Conservation (phyloP, 352 stramenopile species). For the Phytophthora agathidicida region DNA sequence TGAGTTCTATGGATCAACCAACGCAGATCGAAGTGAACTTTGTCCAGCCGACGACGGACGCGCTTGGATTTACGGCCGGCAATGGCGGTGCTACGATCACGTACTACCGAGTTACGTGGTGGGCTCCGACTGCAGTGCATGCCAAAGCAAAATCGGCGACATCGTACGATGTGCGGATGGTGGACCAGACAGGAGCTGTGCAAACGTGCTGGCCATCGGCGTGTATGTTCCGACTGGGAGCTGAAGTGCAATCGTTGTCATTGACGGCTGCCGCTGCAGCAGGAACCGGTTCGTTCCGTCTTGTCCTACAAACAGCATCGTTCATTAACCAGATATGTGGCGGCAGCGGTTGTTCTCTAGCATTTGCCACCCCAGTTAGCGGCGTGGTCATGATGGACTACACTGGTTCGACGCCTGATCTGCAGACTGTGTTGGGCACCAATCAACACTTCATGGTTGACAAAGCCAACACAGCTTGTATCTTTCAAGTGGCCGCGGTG, state of each 20-base stretch:
- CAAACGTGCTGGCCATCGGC: constrained; percentile 36
- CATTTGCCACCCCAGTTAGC: constrained; percentile 28
- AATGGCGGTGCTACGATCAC: constrained; percentile 66
- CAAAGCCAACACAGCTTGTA: constrained; percentile 44
- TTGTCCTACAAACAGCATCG: constrained; percentile 48
- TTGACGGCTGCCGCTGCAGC: constrained; percentile 59
- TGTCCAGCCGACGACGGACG: constrained; percentile 70
- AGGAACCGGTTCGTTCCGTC: constrained; percentile 71
- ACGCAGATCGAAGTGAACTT: constrained; percentile 85
- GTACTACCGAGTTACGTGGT: constrained; percentile 70
- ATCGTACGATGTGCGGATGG: constrained; percentile 65
- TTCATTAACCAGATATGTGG: constrained; percentile 46
- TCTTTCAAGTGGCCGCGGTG: constrained; percentile 59
- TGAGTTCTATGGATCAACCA: constrained; percentile 75
- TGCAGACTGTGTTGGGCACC: constrained; percentile 75
- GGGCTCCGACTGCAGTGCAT: constrained; percentile 35
- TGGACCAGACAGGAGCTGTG: constrained; percentile 26
- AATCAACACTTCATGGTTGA: constrained; percentile 78
- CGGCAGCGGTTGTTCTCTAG: constrained; percentile 43
- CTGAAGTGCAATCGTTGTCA: constrained; percentile 91
- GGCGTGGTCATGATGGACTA: constrained; percentile 66
- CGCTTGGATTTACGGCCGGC: constrained; percentile 59
- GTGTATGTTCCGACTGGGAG: constrained; percentile 92
- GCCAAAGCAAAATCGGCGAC: constrained; percentile 45
- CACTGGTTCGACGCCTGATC: constrained; percentile 51